Base-by-base conservation (phyloP, 306 rosid species). In the Casuarina glauca region DNA sequence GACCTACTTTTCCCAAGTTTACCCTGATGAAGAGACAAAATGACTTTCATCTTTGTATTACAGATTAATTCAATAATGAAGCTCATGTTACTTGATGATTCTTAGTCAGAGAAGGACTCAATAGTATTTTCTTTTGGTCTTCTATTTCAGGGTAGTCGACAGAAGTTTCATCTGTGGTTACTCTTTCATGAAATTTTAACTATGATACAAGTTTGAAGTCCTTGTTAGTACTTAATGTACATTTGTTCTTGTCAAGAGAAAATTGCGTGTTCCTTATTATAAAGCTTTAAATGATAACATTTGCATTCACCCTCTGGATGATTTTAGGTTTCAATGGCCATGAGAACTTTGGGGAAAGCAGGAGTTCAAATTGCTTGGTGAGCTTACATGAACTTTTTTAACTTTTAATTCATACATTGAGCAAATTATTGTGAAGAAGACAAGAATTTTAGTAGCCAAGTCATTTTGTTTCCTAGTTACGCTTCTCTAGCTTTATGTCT, bases 291-390 rank as follows among this genome's bases (percentile, higher is more conserved):
- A 20, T 19, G 35, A 26, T 69, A 2, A 72, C 35, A 20, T 57
- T 4, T 32, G 50, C 16, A 15, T 73, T 46, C 62, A 48, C 63
- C 9, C 26, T 43, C 35, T 38, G 76, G 82, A 70, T 44, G 15
- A 79, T 74, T 81, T 82, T 85, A 90, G 93, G 97, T 89, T 45
- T 93, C 97, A 52, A 90, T 93, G 96, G 94, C 97, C 32, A 81
- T 67, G 90, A 81, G 96, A 87, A 90, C 97, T 68, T 77, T 93
- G 39, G 96, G 97, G 69, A 81, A 80, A 63, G 87, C 73, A 36
- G 96, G 96, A 48, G 91, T 93, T 84, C 96, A 90, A 88, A 86
- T 93, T 82, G 80, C 89, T 78, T 87, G 91, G 97, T 90, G 85
- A 61, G 90, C 74, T 72, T 35, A 76, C 73, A 55, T 75, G 43